A percentile compares a stretch with the other conserved stretches of the same genome.
Conservation (phyloP, 1,139 yeast species). For the Waltiozyma sp. region DNA sequence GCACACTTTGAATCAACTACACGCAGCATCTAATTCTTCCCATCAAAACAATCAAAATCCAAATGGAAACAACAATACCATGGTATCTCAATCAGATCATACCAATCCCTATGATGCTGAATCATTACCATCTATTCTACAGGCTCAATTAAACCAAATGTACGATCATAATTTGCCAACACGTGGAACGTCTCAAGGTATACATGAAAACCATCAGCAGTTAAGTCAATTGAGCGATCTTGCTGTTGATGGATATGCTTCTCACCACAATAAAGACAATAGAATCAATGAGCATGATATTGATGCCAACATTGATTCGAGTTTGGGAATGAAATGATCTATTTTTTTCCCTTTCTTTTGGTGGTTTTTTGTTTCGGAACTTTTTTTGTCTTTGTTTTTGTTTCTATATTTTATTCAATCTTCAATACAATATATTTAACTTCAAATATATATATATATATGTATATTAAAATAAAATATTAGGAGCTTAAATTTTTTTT, state of each 20-base stretch:
- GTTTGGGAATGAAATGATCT: slow-evolving; percentile 8
- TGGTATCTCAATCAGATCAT: neutral
- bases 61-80: neutral
- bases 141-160: slow-evolving; percentile 1
- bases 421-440: too few relatives aligned
- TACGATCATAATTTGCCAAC: neutral
- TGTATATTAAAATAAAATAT: too few relatives aligned
- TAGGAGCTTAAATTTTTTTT: too few relatives aligned
- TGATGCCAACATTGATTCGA: slow-evolving; percentile 18
- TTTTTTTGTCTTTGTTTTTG: too few relatives aligned
- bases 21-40: neutral
- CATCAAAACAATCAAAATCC: neutral
- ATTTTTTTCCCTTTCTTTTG: too few relatives aligned
- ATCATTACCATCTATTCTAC: neutral
- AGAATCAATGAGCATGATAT: slow-evolving; percentile 8
- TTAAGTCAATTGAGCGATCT: slow-evolving; percentile 5
- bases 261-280: neutral
- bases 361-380: too few relatives aligned
- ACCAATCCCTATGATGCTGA: neutral
- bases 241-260: slow-evolving; percentile 3
- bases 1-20: neutral
- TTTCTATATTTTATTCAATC: too few relatives aligned
- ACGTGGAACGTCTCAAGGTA: neutral
- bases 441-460: too few relatives aligned
- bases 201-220: slow-evolving; percentile 4